phyloP scores from a whole-genome alignment of 2,329 filamentous ascomycete genomes.

The Phaeoacremonium minimum region DNA sequence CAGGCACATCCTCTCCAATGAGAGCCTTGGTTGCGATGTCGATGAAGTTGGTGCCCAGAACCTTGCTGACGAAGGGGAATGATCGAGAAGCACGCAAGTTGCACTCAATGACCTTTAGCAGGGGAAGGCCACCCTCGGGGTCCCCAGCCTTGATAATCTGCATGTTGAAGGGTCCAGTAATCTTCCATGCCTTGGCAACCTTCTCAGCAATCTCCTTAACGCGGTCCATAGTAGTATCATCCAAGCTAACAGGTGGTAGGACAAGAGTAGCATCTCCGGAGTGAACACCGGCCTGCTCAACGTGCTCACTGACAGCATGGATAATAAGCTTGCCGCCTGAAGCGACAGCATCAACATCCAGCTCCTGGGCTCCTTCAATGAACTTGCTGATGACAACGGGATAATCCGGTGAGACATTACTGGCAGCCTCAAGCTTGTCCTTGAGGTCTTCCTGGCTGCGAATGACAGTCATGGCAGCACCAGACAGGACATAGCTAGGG shows the following conservation, averaged over 20 bases:
- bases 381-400: constrained; percentile 98
- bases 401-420: constrained; percentile 89
- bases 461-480: constrained; percentile 98
- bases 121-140: constrained; percentile 68
- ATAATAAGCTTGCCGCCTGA: constrained; percentile 81
- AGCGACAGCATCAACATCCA: constrained; percentile 92
- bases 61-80: constrained; percentile 98
- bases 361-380: constrained; percentile 94
- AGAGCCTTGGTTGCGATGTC: constrained; percentile 92
- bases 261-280: constrained; percentile 95
- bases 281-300: constrained; percentile 96
- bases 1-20: constrained; percentile 77
- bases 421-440: constrained; percentile 89
- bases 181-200: constrained; percentile 94
- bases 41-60: constrained; percentile 94
- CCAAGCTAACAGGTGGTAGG: constrained; percentile 78
- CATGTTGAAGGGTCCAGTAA: constrained; percentile 99
- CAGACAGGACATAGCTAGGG: constrained; percentile 92
- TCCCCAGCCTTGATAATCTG: constrained; percentile 94
- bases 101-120: constrained; percentile 95
- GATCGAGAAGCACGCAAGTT: constrained; percentile 96
- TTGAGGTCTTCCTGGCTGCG: constrained; percentile 82
- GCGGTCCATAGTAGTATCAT: constrained; percentile 72
- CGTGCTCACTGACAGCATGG: constrained; percentile 91
- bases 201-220: constrained; percentile 95